These are phyloP conservation scores for Ophiostoma piceae DNA, from an alignment of 2,329 filamentous ascomycete genomes.

Conservation along the genomic window DNA sequence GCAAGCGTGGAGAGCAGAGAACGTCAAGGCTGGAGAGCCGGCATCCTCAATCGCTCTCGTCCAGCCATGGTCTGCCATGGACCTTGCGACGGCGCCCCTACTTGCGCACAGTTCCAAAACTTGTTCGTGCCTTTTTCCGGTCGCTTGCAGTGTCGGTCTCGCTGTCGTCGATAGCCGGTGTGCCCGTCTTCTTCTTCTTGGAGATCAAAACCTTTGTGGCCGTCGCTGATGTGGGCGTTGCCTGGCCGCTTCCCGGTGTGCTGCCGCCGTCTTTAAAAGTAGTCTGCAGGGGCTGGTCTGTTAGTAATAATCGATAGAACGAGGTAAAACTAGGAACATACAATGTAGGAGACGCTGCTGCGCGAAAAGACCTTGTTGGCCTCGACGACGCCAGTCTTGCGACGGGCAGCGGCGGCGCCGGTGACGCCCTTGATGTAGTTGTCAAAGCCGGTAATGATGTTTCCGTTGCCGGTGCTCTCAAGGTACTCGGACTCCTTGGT, in stretches of 20 bases:
- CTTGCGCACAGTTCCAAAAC: constrained; percentile 53
- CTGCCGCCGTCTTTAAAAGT: constrained; percentile 43
- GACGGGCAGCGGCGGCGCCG: constrained; percentile 57
- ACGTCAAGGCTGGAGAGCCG: too few species aligned
- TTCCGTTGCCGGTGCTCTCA: constrained; percentile 81
- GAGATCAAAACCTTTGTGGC: constrained; percentile 15
- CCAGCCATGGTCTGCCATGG: neutral
- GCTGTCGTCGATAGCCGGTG: constrained; percentile 45
- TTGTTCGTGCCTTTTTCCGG: constrained; percentile 52
- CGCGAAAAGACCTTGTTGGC: constrained; percentile 68
- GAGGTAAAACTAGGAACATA: constrained; percentile 25
- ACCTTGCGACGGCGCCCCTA: constrained; percentile 11
- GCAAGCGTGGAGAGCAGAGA: neutral
- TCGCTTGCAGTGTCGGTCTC: constrained; percentile 51
- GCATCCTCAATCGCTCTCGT: neutral
- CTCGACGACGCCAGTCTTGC: constrained; percentile 61
- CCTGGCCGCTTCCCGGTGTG: constrained; percentile 37
- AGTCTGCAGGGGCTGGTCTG: constrained; percentile 42
- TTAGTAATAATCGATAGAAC: neutral
- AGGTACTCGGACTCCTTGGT: constrained; percentile 83
- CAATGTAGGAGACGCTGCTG: constrained; percentile 58
- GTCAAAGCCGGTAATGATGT: constrained; percentile 97
- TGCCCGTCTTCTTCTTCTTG: constrained; percentile 16
- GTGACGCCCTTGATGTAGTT: constrained; percentile 90
- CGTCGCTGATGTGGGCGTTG: constrained; percentile 44